Conservation (phyloP, 1,284 basidiomycete species). For the Peniophora sp. region DNA sequence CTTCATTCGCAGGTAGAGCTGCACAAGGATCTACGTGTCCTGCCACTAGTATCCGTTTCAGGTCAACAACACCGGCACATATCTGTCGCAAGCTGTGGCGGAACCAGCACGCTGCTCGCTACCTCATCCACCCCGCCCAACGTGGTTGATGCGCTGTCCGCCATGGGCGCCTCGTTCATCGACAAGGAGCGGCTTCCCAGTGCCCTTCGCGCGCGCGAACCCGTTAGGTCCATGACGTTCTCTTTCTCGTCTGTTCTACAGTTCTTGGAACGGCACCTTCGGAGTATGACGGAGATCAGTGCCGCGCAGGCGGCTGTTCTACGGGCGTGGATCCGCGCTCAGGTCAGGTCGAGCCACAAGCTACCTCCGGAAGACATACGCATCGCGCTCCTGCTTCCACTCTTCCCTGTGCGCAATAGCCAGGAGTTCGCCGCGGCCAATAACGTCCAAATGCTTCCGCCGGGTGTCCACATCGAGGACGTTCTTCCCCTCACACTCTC, state of each 20-base stretch:
- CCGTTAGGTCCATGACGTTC: constrained; percentile 1
- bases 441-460: not conserved
- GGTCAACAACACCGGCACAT: not conserved
- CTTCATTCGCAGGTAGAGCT: not conserved
- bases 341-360: not conserved
- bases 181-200: not conserved
- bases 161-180: constrained; percentile 1
- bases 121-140: not conserved
- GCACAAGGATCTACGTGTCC: not conserved
- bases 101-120: not conserved
- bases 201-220: not conserved
- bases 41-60: not conserved
- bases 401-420: not conserved
- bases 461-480: not conserved
- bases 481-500: not conserved
- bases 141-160: not conserved
- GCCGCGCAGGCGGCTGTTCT: constrained; percentile 1
- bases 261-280: not conserved
- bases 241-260: constrained; percentile 1
- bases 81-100: not conserved
- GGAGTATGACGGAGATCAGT: not conserved
- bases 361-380: constrained; percentile 1
- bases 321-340: constrained; percentile 6
- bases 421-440: not conserved
- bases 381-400: not conserved